Base-by-base conservation (phyloP, 192 early-diverging fungal species). In the Kickxella alabastrina region DNA sequence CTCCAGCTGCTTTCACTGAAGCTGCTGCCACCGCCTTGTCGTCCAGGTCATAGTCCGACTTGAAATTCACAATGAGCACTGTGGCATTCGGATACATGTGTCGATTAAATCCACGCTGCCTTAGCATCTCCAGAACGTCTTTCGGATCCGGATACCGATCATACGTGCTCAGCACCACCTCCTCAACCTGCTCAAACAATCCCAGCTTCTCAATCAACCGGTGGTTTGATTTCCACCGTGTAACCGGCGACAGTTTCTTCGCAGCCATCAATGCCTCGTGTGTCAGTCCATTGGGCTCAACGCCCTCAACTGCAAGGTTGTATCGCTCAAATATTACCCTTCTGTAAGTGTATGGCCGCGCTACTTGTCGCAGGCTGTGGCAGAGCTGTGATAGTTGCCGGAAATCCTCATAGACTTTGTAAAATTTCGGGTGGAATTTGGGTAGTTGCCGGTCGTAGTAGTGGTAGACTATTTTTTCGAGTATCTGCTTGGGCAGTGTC, bases 261-360 rank as follows among this genome's bases (percentile, higher is more conserved):
- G 53, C 44, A 10, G 42, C 47, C 21, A 52, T 42, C 17, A 44
- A 15, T 18, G 61, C 60, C 15, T 70, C 60, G 19, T 49, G 45
- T 3, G 60, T 32, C 22, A 60, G 28, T 24, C 48, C 51, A 36
- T 13, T 13, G 3, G 31, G 10, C 3, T 52, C 55, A 14, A 55
- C 47, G 2, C 46, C 48, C 27, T 57, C 52, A 2, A 64, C 47
- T 3, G 52, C 36, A 39, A 57, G 14, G 35, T 73, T 64, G 50
- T 62, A 61, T 9, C 57, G 45, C 50, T 73, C 69, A 21, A 73
- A 65, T 19, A 73, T 48, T 34, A 73, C 28, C 15, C 56, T 45
- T 17, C 36, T 32, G 12, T 34, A 35, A 22, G 65, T 21, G 23
- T 54, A 43, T 19, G 58, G 53, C 17, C 31, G 35, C 14, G 57